Evolutionary conservation across 768 basidiomycete species (phyloP), one percentile per base, ranked within the genome.

Genomic region (Chiua virens): DNA sequence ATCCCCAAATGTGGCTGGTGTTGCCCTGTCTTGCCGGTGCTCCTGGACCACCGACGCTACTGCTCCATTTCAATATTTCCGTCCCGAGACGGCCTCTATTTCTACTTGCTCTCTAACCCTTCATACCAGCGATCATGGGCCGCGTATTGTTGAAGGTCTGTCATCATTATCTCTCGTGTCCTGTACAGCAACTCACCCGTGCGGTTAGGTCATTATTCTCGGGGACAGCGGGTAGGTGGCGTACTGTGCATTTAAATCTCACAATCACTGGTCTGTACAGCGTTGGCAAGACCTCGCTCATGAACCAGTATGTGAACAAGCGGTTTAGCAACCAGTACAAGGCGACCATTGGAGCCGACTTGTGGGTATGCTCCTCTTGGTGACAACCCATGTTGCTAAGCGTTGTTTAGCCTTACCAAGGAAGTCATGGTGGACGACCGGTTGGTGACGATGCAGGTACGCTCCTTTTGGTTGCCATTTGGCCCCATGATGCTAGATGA

Each of bases 291-390:
- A 98, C 97, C 37, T 98, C 96, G 25, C 87, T 99, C 63, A 99
- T 99, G 97, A 98, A 98, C 78, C 97, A 99, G 75, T 98, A 97
- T 77, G 97, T 99, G 58, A 98, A 98, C 83, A 98, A 98, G 73
- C 89, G 97, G 55, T 99, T 98, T 74, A 93, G 90, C 71, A 97
- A 95, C 75, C 96, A 98, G 75, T 99, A 99, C 82, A 98, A 98
- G 76, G 97, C 97, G 17, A 98, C 97, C 55, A 96, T 96, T 67
- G 93, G 93, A 52, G 93, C 93, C 53, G 92, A 95, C 81, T 95
- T 95, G 91, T 92, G 73, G 53, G 90, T 79, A 58, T 42, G 44
- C 43, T 41, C 43, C 51, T 58, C 39, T 48, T 42, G 41, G 54
- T 51, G 46, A 49, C 34, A 42, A 22, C 35, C 11, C 11, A 18